phyloP scores from a whole-genome alignment of 73 alveolate species.

The Tetrahymena thermophila region DNA sequence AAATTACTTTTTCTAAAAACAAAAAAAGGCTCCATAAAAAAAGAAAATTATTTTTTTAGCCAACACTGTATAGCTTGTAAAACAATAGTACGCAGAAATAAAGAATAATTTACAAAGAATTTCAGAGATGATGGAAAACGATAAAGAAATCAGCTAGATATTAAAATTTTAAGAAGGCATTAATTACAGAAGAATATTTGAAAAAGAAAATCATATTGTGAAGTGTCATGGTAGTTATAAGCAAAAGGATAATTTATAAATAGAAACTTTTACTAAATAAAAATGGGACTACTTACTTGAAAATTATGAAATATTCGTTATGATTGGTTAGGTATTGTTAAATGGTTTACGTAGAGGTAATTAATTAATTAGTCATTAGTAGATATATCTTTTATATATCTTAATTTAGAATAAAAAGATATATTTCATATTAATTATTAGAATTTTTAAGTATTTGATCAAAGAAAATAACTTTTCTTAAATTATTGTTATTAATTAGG shows the following conservation, averaged over 20 bases:
- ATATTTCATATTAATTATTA: too few relatives aligned
- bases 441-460: too few relatives aligned
- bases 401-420: background rate
- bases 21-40: conserved; percentile 4
- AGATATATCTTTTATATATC: background rate
- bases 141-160: background rate
- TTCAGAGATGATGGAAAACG: conserved; percentile 12
- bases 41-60: conserved; percentile 25
- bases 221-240: background rate
- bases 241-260: background rate
- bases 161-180: background rate
- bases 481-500: background rate
- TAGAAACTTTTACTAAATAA: conserved; percentile 4
- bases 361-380: background rate
- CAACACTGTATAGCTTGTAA: conserved; percentile 14
- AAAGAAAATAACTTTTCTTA: too few relatives aligned
- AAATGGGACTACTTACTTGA: conserved; percentile 13
- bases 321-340: conserved; percentile 34
- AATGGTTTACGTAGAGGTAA: conserved; percentile 40
- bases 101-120: background rate
- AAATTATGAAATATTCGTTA: conserved; percentile 1
- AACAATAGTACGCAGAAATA: background rate
- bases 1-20: conserved; percentile 3
- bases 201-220: background rate
- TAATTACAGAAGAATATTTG: background rate